phyloP scores from a whole-genome alignment of 805 yeast species.

The Suhomyces canberraensis region DNA sequence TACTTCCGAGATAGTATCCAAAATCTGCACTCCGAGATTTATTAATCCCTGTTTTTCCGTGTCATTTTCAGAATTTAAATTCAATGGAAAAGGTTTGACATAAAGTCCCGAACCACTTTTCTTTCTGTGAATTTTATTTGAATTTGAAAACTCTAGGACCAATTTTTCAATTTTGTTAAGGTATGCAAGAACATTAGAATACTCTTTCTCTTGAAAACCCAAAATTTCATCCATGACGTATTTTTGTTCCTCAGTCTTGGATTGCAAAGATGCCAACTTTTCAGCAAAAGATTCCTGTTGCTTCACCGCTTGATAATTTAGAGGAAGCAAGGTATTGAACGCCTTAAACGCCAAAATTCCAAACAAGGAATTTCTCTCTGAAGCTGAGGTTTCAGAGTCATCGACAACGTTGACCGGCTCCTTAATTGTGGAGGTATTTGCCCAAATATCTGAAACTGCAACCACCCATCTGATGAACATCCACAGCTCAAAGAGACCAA shows the following conservation, averaged over 20 bases:
- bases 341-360: background rate
- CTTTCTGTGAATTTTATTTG: background rate
- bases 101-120: constrained; percentile 1
- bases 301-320: background rate
- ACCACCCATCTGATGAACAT: constrained; percentile 19
- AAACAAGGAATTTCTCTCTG: background rate
- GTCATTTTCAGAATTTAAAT: constrained; percentile 4
- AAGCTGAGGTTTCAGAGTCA: background rate
- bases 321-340: background rate
- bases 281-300: background rate
- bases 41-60: no score
- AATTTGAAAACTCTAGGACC: background rate
- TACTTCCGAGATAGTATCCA: no score
- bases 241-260: constrained; percentile 1
- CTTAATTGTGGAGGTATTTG: background rate
- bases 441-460: background rate
- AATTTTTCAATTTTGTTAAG: constrained; percentile 4
- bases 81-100: constrained; percentile 20
- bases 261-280: background rate
- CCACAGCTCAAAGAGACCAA: constrained; percentile 34
- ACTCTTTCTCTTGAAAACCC: background rate
- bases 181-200: background rate
- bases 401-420: background rate
- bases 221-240: background rate
- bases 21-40: no score